phyloP scores from a whole-genome alignment of 140 eudicot genomes.

The Ambrosia hybrid region DNA sequence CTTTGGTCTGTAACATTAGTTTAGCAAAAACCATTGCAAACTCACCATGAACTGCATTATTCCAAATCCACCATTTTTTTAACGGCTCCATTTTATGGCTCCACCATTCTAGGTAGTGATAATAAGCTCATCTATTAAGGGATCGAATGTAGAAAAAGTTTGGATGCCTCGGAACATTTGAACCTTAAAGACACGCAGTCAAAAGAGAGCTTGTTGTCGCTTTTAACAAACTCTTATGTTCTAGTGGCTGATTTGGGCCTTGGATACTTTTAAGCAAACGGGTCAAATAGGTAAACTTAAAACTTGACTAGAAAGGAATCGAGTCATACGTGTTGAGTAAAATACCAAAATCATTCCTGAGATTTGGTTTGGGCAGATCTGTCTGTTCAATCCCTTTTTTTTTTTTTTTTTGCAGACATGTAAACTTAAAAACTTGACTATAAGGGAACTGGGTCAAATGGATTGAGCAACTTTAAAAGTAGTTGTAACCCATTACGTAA shows the following conservation, averaged over 20 bases:
- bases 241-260: not conserved
- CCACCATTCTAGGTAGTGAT: conserved; percentile 87
- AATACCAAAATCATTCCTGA: too few species aligned
- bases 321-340: too few species aligned
- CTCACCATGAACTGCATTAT: conserved; percentile 98
- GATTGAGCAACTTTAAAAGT: too few species aligned
- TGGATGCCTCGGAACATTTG: conserved; percentile 92
- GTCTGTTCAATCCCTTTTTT: too few species aligned
- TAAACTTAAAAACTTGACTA: too few species aligned
- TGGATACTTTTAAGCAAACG: not conserved
- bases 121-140: conserved; percentile 73
- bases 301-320: too few species aligned
- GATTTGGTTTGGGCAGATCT: too few species aligned
- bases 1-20: conserved; percentile 62
- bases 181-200: conserved; percentile 48
- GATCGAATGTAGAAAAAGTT: conserved; percentile 80
- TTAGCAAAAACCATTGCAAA: conserved; percentile 91
- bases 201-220: conserved; percentile 2
- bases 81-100: conserved; percentile 36
- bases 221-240: not conserved
- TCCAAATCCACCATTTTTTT: conserved; percentile 92
- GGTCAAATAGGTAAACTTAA: not conserved
- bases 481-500: too few species aligned
- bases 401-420: too few species aligned
- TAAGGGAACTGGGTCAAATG: too few species aligned